phyloP scores from a whole-genome alignment of 805 yeast species.

The Jamesozyma piceae region DNA sequence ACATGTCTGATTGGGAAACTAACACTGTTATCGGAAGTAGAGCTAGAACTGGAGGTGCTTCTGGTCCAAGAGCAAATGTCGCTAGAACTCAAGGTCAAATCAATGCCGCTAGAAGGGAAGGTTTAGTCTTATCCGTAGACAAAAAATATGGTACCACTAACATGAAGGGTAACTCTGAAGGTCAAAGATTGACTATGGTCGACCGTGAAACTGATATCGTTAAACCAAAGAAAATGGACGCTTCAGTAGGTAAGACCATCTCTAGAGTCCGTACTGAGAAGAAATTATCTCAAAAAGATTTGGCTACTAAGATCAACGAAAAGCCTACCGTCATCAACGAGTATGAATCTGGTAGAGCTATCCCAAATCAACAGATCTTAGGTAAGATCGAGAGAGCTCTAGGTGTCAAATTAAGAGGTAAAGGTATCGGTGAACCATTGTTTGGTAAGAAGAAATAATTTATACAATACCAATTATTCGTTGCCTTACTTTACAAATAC shows the following conservation, averaged over 20 bases:
- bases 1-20: conserved; percentile 85
- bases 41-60: conserved; percentile 77
- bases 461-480: too few species aligned
- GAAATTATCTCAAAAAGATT: conserved; percentile 86
- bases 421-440: conserved; percentile 86
- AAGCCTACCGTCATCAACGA: conserved; percentile 93
- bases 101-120: conserved; percentile 91
- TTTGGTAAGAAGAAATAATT: conserved; percentile 33
- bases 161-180: conserved; percentile 70
- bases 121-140: conserved; percentile 81
- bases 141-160: conserved; percentile 73
- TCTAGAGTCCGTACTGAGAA: conserved; percentile 79
- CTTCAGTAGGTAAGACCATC: conserved; percentile 79
- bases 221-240: conserved; percentile 80
- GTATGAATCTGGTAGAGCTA: conserved; percentile 93
- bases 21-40: conserved; percentile 83
- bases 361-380: conserved; percentile 90
- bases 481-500: neutral
- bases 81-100: conserved; percentile 70
- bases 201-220: conserved; percentile 92
- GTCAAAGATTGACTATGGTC: conserved; percentile 87
- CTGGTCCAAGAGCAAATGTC: conserved; percentile 79
- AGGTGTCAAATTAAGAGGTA: conserved; percentile 93
- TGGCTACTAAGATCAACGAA: conserved; percentile 91
- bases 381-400: conserved; percentile 88